These are phyloP conservation scores for Lactarius vividus DNA, from an alignment of 768 basidiomycete species.

Conservation along the genomic window DNA sequence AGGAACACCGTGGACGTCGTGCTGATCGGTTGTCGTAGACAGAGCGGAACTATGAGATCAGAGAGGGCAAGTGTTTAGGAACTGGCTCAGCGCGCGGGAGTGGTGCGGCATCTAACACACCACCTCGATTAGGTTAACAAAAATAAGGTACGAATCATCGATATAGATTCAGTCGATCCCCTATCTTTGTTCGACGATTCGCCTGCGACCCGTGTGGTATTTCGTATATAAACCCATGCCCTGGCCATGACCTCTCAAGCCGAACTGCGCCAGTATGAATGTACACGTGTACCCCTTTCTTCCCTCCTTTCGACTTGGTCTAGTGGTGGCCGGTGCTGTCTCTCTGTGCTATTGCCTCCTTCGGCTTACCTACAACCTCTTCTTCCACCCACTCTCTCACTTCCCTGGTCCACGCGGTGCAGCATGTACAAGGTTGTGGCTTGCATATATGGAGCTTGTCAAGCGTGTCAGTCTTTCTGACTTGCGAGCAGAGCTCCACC, in stretches of 20 bases:
- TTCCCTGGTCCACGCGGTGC: slow-evolving; percentile 24
- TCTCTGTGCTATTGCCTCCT: slow-evolving; percentile 4
- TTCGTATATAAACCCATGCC: background rate
- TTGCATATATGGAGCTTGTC: slow-evolving; percentile 20
- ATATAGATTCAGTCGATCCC: background rate
- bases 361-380: slow-evolving; percentile 8
- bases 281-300: background rate
- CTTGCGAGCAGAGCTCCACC: slow-evolving; percentile 16
- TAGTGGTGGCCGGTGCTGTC: background rate
- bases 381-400: slow-evolving; percentile 19
- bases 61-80: background rate
- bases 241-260: background rate
- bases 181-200: background rate
- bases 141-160: background rate
- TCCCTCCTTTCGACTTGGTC: slow-evolving; percentile 1
- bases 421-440: slow-evolving; percentile 21
- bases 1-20: background rate
- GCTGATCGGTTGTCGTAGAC: background rate
- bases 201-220: background rate
- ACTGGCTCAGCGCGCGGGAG: background rate
- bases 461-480: slow-evolving; percentile 13
- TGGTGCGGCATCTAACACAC: background rate
- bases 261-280: background rate
- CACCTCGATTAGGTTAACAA: background rate
- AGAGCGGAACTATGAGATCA: background rate